phyloP scores from a whole-genome alignment of 768 basidiomycete species.

The Leucosporidium creatinivorum region DNA sequence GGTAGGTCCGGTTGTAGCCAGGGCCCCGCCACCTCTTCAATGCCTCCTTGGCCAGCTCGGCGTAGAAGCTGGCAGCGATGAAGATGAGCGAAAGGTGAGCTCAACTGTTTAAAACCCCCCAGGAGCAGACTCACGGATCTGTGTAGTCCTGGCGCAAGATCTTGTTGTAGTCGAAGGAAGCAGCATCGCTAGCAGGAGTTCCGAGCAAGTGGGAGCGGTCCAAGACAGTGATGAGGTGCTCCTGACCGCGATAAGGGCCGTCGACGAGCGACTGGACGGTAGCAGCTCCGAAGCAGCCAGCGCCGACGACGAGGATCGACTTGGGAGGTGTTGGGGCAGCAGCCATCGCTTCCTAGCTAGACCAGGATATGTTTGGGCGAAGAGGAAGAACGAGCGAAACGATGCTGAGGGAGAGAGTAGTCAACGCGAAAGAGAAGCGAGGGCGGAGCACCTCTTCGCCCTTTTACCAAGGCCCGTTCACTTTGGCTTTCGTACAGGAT shows the following conservation, averaged over 20 bases:
- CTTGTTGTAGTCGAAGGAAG: slow-evolving; percentile 41
- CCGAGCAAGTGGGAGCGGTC: slow-evolving; percentile 34
- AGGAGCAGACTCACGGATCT: slow-evolving; percentile 12
- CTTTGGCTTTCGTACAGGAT: no score
- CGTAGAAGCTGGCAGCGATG: slow-evolving; percentile 22
- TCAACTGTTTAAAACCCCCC: no score
- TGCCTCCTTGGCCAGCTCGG: slow-evolving; percentile 38
- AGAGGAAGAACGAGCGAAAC: no score
- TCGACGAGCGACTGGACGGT: slow-evolving; percentile 34
- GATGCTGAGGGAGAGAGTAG: no score
- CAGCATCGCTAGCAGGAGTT: slow-evolving; percentile 38
- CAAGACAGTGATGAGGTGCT: slow-evolving; percentile 30
- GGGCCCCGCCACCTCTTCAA: slow-evolving; percentile 40
- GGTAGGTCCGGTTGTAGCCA: slow-evolving; percentile 37
- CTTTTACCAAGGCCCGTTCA: no score
- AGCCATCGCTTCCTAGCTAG: no score
- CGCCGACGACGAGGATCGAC: slow-evolving; percentile 29
- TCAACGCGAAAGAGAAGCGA: no score
- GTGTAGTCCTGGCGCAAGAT: slow-evolving; percentile 39
- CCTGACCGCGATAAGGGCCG: slow-evolving; percentile 20
- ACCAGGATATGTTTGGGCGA: no score
- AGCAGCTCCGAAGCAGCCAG: slow-evolving; percentile 34
- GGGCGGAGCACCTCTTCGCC: no score
- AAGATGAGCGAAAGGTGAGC: no score
- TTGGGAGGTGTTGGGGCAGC: no score